Evolutionary conservation across 208 protist species (phyloP), one percentile per base, ranked within the genome.

Genomic region (Leishmania guyanensis): DNA sequence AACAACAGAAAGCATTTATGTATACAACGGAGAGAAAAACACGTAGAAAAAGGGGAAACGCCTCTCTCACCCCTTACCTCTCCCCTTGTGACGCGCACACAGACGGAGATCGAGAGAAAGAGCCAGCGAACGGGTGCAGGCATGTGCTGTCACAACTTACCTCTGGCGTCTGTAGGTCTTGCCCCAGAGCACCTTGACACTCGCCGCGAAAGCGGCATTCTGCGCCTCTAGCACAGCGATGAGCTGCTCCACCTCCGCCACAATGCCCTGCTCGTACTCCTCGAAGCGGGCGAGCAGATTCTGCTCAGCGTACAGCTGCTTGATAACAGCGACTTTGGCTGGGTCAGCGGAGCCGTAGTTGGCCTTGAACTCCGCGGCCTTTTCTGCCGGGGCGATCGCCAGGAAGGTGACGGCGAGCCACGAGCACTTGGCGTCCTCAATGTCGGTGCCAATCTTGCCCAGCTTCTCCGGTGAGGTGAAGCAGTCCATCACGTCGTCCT

Each of bases 401-500:
- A 97, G 77, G 48, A 98, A 94, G 10, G 94, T 98, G 64, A 98
- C 95, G n/a, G 97, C 89, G 29, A 99, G 90, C 99, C 99, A 99
- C 14, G 94, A 96, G 88, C 97, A 99, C 91, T 99, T 99, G 75
- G 96, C 96, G 77, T 99, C 99, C 83, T 99, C 93, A 80, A 99
- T 99, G 88, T 99, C 99, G 22, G 98, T 98, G 14, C 99, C 98
- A 72, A 99, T 95, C 89, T 99, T 99, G 77, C 99, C 99, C 48
- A 99, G 94, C 64, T 97, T 91, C 82, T 97, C 92, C 58, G 98
- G 97, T 36, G 97, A 90, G 68, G 95, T 99, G 83, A 98, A 99
- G 83, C 97, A 98, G 90, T 99, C 99, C 87, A 99, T 97, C 76
- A 98, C 98, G 86, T 99, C 99, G 84, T 99, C 99, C 91, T 99